Percentiles rank a stretch among this genome's conserved stretches.
Evolutionary conservation across 345 rosid genomes (phyloP).

Genomic region (Eutrema yunnanense): DNA sequence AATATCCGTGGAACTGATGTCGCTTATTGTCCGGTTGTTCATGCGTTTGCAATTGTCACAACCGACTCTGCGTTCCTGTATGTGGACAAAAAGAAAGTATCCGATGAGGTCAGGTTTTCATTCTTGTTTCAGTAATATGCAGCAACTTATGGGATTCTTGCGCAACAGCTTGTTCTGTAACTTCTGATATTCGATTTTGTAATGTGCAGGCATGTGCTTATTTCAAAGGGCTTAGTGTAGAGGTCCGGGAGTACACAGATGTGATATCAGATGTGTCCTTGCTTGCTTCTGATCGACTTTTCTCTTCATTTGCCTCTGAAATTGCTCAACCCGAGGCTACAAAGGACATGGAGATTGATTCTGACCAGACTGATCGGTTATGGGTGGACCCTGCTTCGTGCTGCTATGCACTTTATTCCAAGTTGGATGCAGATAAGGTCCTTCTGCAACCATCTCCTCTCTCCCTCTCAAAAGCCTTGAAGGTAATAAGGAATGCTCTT

Average conservation of each 20-base stretch:
- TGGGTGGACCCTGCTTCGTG: conserved; percentile 85
- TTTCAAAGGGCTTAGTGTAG: conserved; percentile 54
- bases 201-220: conserved; percentile 42
- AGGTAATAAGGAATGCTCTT: conserved; percentile 44
- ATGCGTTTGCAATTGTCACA: conserved; percentile 86
- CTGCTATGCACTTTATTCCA: conserved; percentile 86
- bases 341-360: conserved; percentile 27
- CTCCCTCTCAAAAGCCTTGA: conserved; percentile 88
- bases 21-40: conserved; percentile 85
- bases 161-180: background rate
- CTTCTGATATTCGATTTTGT: background rate
- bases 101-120: conserved; percentile 47
- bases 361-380: conserved; percentile 39
- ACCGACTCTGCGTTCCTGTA: conserved; percentile 62
- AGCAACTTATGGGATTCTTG: background rate
- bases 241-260: conserved; percentile 58
- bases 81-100: conserved; percentile 71
- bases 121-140: background rate
- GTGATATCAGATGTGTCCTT: conserved; percentile 63
- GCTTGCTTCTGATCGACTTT: conserved; percentile 59
- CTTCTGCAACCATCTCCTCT: conserved; percentile 75
- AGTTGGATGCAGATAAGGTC: conserved; percentile 60
- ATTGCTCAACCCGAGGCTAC: background rate
- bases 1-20: conserved; percentile 94
- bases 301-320: conserved; percentile 25